Evolutionary conservation across 2,329 filamentous ascomycete species (phyloP), one percentile per base, ranked within the genome.

Genomic region (Neofusicoccum laricinum): DNA sequence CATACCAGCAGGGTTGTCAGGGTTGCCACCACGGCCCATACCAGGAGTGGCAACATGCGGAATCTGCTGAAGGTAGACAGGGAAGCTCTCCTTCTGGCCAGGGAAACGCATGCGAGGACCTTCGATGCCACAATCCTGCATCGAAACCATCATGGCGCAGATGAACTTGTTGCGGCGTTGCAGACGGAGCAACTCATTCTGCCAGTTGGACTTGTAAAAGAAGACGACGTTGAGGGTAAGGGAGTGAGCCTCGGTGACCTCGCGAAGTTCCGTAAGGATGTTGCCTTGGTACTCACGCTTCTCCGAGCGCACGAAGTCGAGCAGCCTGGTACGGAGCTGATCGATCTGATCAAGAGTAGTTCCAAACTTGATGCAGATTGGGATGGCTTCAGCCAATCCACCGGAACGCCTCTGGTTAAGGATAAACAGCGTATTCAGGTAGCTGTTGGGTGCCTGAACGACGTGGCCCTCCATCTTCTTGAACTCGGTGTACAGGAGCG

Each of bases 381-480:
- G 89, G 30, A 97, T 84, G 1, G 92, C 90, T 77, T 97, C 94
- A 1, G 94, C 93, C 4, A 97, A 84, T 4, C 90, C 90, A 68
- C 93, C 93, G 38, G 92, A 96, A 62, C 94, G 90, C 50, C 94
- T 88, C 79, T 97, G 93, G 77, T 98, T 98, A 49, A 97, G 88
- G 67, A 98, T 96, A 78, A 97, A 97, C 0, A 98, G 84, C 0
- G 87, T 92, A 78, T 97, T 98, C 63, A 98, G 85, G 41, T 97
- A 88, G 65, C 90, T 96, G 84, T 98, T 98, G 11, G 94, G 94
- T 0, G 94, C 94, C 77, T 97, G 94, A 0, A 98, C 94, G 25
- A 97, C 90, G 71, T 97, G 93, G 1, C 94, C 94, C 77, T 97
- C 90, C 91, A 97, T 94, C 82, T 97, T 97, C 84, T 97, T 97